Conservation (phyloP, 2,329 filamentous ascomycete species). For the Emmonsia crescens region DNA sequence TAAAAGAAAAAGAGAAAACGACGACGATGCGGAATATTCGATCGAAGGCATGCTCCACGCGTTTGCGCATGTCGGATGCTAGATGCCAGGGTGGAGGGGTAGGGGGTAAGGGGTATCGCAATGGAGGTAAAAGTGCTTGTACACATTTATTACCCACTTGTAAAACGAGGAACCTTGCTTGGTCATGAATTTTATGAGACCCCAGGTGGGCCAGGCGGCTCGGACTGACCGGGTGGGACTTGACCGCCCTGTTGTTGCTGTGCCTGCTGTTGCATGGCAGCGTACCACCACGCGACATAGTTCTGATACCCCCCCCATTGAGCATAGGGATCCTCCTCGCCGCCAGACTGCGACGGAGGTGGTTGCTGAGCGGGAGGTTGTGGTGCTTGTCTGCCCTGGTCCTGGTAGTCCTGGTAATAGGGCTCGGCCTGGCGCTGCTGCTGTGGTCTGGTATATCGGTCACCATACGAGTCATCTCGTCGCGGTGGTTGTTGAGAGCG, state of each 20-base stretch:
- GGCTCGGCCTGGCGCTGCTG: constrained; percentile 17
- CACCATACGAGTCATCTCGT: constrained; percentile 22
- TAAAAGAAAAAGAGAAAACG: neutral
- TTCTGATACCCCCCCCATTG: constrained; percentile 74
- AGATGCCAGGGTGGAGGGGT: neutral
- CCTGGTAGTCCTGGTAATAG: constrained; percentile 11
- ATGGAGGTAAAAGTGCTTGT: neutral
- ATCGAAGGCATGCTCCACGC: neutral
- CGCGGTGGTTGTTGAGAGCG: constrained; percentile 27
- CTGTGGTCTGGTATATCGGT: constrained; percentile 39
- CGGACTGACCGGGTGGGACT: constrained; percentile 15
- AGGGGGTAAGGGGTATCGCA: neutral
- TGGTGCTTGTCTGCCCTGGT: constrained; percentile 25
- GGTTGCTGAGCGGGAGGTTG: constrained; percentile 44
- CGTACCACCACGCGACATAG: constrained; percentile 72
- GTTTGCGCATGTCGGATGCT: neutral
- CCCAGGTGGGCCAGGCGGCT: constrained; percentile 18
- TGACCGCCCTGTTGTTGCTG: constrained; percentile 21
- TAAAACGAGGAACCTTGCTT: neutral
- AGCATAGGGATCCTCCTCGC: constrained; percentile 56
- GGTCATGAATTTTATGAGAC: constrained; percentile 9
- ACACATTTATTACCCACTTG: neutral
- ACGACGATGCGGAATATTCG: neutral
- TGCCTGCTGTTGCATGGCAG: constrained; percentile 50
- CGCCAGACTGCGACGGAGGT: constrained; percentile 17